These are phyloP conservation scores for Hortiboletus campestris DNA, from an alignment of 768 basidiomycete species.

Conservation along the genomic window DNA sequence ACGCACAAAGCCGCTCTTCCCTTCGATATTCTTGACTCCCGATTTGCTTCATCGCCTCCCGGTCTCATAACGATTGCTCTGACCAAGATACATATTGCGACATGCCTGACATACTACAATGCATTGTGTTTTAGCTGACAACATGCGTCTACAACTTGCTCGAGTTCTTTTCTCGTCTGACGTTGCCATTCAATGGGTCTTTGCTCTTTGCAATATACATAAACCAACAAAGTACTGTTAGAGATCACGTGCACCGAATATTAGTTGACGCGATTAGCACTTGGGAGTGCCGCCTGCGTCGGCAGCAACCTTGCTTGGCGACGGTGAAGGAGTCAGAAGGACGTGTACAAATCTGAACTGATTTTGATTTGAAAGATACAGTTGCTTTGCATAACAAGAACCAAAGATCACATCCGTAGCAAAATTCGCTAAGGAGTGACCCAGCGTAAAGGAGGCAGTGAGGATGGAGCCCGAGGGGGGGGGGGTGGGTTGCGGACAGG, in stretches of 20 bases:
- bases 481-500: too few species aligned
- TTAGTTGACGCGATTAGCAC: neutral
- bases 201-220: conserved; percentile 1
- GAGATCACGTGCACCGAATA: conserved; percentile 20
- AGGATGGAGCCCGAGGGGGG: too few species aligned
- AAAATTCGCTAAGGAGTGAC: too few species aligned
- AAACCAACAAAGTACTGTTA: neutral
- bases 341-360: too few species aligned
- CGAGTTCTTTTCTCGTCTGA: neutral
- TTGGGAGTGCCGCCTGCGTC: too few species aligned
- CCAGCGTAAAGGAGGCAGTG: too few species aligned
- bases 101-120: conserved; percentile 34
- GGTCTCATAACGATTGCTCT: conserved; percentile 16
- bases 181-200: neutral
- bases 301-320: too few species aligned
- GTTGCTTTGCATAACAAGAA: too few species aligned
- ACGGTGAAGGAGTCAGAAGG: too few species aligned
- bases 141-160: conserved; percentile 21
- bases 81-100: conserved; percentile 24
- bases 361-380: too few species aligned
- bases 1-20: conserved; percentile 17
- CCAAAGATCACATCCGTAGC: too few species aligned
- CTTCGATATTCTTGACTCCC: conserved; percentile 31
- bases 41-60: conserved; percentile 16
- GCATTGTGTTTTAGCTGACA: conserved; percentile 32